These are phyloP conservation scores for Boletales sp. DNA, from an alignment of 768 basidiomycete species.

Conservation along the genomic window DNA sequence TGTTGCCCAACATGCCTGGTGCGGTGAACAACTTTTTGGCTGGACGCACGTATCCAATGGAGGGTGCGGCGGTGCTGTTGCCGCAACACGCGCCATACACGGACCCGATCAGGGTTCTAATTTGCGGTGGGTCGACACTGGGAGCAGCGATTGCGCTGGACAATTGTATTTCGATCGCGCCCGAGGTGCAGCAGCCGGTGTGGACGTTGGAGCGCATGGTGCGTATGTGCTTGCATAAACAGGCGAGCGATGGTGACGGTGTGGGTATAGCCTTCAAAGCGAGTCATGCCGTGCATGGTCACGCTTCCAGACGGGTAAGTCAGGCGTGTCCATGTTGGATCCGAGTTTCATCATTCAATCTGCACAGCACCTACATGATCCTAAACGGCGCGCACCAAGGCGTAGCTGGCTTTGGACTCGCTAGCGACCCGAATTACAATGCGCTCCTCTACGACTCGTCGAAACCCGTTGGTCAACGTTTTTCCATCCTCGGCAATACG, in stretches of 20 bases:
- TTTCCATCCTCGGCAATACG: conserved; percentile 64
- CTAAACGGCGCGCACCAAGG: conserved; percentile 71
- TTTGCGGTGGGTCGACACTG: conserved; percentile 73
- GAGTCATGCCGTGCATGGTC: conserved; percentile 76
- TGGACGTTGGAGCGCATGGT: conserved; percentile 84
- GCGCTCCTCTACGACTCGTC: conserved; percentile 72
- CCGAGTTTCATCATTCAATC: conserved; percentile 31
- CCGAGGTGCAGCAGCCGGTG: conserved; percentile 55
- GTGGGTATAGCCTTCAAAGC: conserved; percentile 53
- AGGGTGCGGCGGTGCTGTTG: conserved; percentile 65
- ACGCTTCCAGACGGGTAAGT: conserved; percentile 47
- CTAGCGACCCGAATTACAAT: conserved; percentile 54
- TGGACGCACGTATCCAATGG: conserved; percentile 75
- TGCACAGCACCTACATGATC: conserved; percentile 58
- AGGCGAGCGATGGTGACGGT: neutral
- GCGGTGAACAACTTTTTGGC: conserved; percentile 68
- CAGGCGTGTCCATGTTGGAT: neutral
- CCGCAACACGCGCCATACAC: conserved; percentile 74
- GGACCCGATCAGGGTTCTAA: conserved; percentile 58
- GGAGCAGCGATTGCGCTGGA: conserved; percentile 51
- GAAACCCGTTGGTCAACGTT: conserved; percentile 52
- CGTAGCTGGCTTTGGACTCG: conserved; percentile 71
- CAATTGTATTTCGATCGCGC: conserved; percentile 68
- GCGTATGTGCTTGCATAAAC: conserved; percentile 16
- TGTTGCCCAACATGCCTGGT: conserved; percentile 71